Base-by-base conservation (phyloP, 1,284 basidiomycete species). In the Puccinia novopanici region DNA sequence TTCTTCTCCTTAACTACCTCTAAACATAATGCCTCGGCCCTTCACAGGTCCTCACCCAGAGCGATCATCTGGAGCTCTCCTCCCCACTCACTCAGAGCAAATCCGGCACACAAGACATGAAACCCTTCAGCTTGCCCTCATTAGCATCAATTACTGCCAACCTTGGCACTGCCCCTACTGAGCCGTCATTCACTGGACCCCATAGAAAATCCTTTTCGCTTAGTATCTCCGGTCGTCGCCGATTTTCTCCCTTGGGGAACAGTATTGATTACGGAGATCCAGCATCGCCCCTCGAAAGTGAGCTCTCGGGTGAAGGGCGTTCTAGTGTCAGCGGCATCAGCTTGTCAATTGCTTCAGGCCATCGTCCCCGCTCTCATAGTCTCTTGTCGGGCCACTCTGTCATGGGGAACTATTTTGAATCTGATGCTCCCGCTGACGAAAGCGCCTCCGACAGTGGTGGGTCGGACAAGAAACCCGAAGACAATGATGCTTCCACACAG, bases 391-490 rank as follows among this genome's bases (percentile, higher is more conserved):
- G 61, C 19, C 34, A 70, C 48, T 78, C 76, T 57, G 13, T 70
- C 24, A 13, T 42, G 4, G 52, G 48, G 0, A 42, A 40, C 24
- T 17, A 15, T 15, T 3, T 42, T 9, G 76, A 71, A 37, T 48
- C 54, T 37, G 76, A 71, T 59, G 37, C 55, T 2, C 65, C 30
- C 34, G 54, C 27, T 30, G 76, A 78, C 17, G 76, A 78, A 45
- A 78, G 76, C 52, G 67, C 63, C 19, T 70, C 65, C 10, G 76
- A 78, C 34, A 78, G 76, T 71, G 76, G 76, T 13, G 34, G 52
- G 27, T 78, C 76, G 1, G 76, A 78, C 15, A 78, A 78, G 54
- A 78, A 78, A 50, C 37, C 30, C 15, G 65, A 78, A 57, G 76
- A 78, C n/a, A 40, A 54, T 57, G 61, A 77, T 13, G 24, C 63